Conservation (phyloP, 352 stramenopile species). For the Blastocystis sp. region DNA sequence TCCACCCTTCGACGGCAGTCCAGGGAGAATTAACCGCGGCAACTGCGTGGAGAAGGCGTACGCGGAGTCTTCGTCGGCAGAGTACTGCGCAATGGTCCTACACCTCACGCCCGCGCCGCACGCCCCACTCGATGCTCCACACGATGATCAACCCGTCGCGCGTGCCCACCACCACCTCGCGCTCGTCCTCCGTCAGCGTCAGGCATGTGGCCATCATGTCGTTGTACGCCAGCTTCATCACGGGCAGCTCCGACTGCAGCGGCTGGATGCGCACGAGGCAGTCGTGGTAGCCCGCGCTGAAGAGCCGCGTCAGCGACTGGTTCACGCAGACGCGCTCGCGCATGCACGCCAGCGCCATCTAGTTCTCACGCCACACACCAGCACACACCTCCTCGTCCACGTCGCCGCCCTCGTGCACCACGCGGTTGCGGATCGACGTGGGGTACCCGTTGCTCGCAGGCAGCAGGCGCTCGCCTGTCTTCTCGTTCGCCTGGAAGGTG, state of each 20-base stretch:
- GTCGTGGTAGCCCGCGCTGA: conserved; percentile 55
- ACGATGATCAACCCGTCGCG: conserved; percentile 62
- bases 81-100: not conserved
- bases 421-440: conserved; percentile 15
- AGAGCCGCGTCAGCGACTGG: not conserved
- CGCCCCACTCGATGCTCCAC: conserved; percentile 52
- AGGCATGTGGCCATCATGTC: conserved; percentile 65
- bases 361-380: not conserved
- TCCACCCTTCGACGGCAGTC: conserved; percentile 51
- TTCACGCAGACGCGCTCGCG: conserved; percentile 34
- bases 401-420: not conserved
- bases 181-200: conserved; percentile 68
- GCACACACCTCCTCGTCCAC: not conserved
- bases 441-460: conserved; percentile 5
- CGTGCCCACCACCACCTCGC: conserved; percentile 61
- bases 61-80: not conserved
- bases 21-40: conserved; percentile 49
- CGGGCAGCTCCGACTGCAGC: not conserved
- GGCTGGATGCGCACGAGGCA: conserved; percentile 34
- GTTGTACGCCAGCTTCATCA: conserved; percentile 30
- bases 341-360: conserved; percentile 53
- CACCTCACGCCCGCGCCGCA: not conserved
- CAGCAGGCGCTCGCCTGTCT: conserved; percentile 10
- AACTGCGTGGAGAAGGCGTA: not conserved
- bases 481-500: conserved; percentile 49